phyloP scores from a whole-genome alignment of 73 alveolate species.

The Paramecium pentaurelia region DNA sequence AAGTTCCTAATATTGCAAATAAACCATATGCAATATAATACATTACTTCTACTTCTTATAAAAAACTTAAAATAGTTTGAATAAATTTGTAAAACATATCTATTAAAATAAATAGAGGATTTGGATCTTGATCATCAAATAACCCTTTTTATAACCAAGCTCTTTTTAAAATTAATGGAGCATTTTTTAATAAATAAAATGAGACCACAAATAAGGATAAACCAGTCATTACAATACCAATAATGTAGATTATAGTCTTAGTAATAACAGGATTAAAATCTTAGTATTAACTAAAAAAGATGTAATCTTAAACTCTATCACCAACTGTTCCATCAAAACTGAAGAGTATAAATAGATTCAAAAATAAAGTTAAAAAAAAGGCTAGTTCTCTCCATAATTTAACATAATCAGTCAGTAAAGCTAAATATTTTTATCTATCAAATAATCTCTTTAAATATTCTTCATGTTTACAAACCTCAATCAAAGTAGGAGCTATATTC shows the following conservation, averaged over 20 bases:
- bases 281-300: conserved; percentile 45
- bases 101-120: not conserved
- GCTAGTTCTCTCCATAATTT: conserved; percentile 87
- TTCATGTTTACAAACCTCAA: conserved; percentile 93
- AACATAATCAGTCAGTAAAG: conserved; percentile 66
- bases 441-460: conserved; percentile 74
- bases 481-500: conserved; percentile 79
- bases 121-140: conserved; percentile 4
- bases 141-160: conserved; percentile 8
- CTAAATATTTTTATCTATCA: conserved; percentile 67
- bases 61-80: conserved; percentile 38
- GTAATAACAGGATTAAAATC: not conserved
- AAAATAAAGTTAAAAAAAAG: conserved; percentile 66
- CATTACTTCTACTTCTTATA: conserved; percentile 67
- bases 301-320: conserved; percentile 48
- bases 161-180: conserved; percentile 55
- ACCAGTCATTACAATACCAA: conserved; percentile 61
- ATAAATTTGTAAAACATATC: not conserved
- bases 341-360: conserved; percentile 74
- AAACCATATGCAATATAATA: conserved; percentile 81
- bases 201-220: conserved; percentile 53
- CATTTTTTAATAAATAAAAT: conserved; percentile 63
- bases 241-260: not conserved
- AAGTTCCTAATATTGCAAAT: conserved; percentile 86
- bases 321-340: conserved; percentile 57